These are phyloP conservation scores for Podospora pseudoanserina DNA, from an alignment of 495 filamentous ascomycete genomes.

Conservation along the genomic window DNA sequence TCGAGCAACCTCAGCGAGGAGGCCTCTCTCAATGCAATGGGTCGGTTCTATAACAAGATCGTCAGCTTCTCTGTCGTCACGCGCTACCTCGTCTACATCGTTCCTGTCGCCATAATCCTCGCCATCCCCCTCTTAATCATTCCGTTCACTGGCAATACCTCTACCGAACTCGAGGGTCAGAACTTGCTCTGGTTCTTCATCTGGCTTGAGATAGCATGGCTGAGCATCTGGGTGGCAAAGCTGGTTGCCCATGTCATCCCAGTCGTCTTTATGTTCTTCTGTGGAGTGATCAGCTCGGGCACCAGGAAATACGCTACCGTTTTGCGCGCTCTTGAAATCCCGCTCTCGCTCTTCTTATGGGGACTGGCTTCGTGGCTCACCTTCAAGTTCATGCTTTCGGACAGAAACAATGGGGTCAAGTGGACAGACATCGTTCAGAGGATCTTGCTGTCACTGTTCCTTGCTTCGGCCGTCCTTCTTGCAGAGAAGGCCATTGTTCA, in stretches of 20 bases:
- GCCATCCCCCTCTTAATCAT: conserved; percentile 77
- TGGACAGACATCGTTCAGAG: conserved; percentile 57
- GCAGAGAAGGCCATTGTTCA: conserved; percentile 82
- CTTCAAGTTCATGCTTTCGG: conserved; percentile 63
- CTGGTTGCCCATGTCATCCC: conserved; percentile 76
- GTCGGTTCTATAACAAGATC: conserved; percentile 80
- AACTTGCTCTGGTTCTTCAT: conserved; percentile 72
- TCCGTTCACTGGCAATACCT: conserved; percentile 42
- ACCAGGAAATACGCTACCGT: conserved; percentile 90
- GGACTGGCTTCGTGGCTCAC: conserved; percentile 71
- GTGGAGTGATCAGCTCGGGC: conserved; percentile 84
- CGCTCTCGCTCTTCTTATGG: conserved; percentile 86
- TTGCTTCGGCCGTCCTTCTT: conserved; percentile 73
- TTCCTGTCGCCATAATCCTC: conserved; percentile 70
- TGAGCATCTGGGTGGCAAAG: conserved; percentile 84
- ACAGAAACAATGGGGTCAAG: conserved; percentile 15
- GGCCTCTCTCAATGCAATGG: conserved; percentile 70
- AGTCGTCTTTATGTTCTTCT: conserved; percentile 76
- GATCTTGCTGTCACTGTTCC: conserved; percentile 70
- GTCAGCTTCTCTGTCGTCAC: conserved; percentile 81
- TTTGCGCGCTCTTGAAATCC: conserved; percentile 73
- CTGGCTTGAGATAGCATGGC: conserved; percentile 92
- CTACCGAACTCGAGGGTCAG: conserved; percentile 44
- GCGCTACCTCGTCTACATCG: conserved; percentile 83
- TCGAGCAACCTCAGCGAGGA: conserved; percentile 52